These are phyloP conservation scores for Pseudohyphozyma bogoriensis DNA, from an alignment of 768 basidiomycete species.

Conservation along the genomic window DNA sequence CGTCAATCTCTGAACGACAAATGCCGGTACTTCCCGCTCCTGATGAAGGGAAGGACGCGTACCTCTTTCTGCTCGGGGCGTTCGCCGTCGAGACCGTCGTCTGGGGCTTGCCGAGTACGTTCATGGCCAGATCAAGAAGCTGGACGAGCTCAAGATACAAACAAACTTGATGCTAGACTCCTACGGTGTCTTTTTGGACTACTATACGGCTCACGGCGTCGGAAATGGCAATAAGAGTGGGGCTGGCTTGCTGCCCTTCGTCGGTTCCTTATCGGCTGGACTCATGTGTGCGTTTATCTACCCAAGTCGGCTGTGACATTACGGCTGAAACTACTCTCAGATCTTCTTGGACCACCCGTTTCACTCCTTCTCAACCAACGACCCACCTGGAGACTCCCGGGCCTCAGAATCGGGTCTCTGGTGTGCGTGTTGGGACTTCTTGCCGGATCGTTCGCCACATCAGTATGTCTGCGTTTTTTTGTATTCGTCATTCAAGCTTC, in stretches of 20 bases:
- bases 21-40: neutral
- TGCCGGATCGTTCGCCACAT: neutral
- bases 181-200: slow-evolving; percentile 11
- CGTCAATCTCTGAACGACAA: neutral
- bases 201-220: slow-evolving; percentile 1
- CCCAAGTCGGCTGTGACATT: too few relatives aligned
- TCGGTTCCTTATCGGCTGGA: slow-evolving; percentile 2
- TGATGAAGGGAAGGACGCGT: neutral
- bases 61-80: slow-evolving; percentile 14
- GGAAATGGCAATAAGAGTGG: neutral
- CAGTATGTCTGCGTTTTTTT: too few relatives aligned
- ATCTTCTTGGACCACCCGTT: slow-evolving; percentile 11
- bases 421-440: neutral
- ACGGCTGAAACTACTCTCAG: too few relatives aligned
- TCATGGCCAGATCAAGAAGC: neutral
- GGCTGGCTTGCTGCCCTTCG: slow-evolving; percentile 5
- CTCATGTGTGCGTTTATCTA: too few relatives aligned
- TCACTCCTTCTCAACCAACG: slow-evolving; percentile 8
- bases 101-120: slow-evolving; percentile 10
- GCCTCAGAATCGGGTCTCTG: neutral
- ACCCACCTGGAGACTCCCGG: slow-evolving; percentile 4
- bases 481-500: too few relatives aligned
- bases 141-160: neutral
- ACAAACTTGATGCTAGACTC: neutral
- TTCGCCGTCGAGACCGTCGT: slow-evolving; percentile 14